Evolutionary conservation across 2,329 filamentous ascomycete species (phyloP).

Genomic region (Trichoderma sp.): DNA sequence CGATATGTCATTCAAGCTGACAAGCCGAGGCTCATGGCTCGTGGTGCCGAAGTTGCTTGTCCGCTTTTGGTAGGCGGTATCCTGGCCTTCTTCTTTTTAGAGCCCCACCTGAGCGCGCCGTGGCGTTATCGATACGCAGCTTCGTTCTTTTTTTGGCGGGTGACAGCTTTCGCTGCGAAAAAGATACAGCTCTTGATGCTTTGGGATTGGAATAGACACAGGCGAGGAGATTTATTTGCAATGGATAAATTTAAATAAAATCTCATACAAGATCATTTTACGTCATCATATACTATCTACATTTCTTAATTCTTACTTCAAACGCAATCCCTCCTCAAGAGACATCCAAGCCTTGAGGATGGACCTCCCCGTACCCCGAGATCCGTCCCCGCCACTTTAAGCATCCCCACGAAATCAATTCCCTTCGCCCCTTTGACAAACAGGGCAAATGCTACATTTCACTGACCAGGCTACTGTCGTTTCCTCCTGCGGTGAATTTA

Average conservation of each 20-base stretch:
- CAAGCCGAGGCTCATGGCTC: not conserved
- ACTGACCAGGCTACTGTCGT: not conserved
- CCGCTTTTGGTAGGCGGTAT: not conserved
- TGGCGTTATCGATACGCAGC: slow-evolving; percentile 2
- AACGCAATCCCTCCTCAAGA: not conserved
- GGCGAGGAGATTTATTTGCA: not conserved
- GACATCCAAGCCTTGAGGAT: not conserved
- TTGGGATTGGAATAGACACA: not conserved
- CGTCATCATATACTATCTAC: not conserved
- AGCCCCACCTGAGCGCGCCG: not conserved
- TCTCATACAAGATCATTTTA: not conserved
- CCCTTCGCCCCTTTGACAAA: not conserved
- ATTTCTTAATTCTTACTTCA: not conserved
- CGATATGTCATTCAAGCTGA: not conserved
- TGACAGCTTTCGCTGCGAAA: not conserved
- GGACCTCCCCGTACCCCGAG: not conserved
- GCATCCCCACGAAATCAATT: not conserved
- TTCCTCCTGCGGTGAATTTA: not conserved
- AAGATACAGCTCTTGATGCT: not conserved
- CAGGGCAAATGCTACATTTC: not conserved
- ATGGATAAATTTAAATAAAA: not conserved
- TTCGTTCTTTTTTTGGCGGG: not conserved
- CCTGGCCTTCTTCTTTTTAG: not conserved
- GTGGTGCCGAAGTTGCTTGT: not conserved
- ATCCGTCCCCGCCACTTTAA: not conserved